A percentile compares a stretch with the other conserved stretches of the same genome.
Evolutionary conservation across 805 yeast genomes (phyloP).

Genomic region (Middelhovenomyces tepae): DNA sequence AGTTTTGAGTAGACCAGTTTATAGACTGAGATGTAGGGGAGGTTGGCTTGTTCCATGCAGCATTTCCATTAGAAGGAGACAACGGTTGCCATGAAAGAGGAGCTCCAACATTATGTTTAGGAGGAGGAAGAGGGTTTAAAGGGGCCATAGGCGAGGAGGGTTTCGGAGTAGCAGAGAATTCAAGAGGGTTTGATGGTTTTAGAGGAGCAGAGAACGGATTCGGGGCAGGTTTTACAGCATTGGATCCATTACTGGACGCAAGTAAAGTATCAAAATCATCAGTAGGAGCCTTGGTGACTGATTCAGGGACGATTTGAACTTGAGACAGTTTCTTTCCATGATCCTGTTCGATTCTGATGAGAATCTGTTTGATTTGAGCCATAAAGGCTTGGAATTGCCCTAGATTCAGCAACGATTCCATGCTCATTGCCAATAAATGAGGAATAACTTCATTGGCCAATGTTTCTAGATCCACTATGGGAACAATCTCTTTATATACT

Average conservation of each 20-base stretch:
- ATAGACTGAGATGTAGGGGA: not conserved
- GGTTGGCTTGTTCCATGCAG: slow-evolving; percentile 1
- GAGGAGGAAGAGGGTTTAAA: slow-evolving; percentile 1
- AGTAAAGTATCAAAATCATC: slow-evolving; percentile 1
- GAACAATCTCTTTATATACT: slow-evolving; percentile 30
- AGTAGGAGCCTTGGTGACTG: not conserved
- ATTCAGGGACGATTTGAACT: too few relatives aligned
- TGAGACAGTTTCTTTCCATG: slow-evolving; percentile 30
- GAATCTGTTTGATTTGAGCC: slow-evolving; percentile 33
- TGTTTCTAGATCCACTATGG: slow-evolving; percentile 37
- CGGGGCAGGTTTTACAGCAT: not conserved
- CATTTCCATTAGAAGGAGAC: slow-evolving; percentile 1
- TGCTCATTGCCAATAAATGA: slow-evolving; percentile 40
- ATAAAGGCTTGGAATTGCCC: slow-evolving; percentile 35
- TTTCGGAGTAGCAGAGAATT: not conserved
- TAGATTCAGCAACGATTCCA: slow-evolving; percentile 36
- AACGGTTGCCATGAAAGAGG: not conserved
- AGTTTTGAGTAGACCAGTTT: not conserved
- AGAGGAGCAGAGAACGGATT: not conserved
- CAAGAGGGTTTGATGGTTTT: not conserved
- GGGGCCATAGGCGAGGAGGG: slow-evolving; percentile 1
- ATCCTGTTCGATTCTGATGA: slow-evolving; percentile 36
- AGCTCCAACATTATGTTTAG: slow-evolving; percentile 1
- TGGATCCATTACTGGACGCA: slow-evolving; percentile 1
- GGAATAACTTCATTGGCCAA: slow-evolving; percentile 50